phyloP scores from a whole-genome alignment of 169 alveolate genomes.

The Theileria annulata region DNA sequence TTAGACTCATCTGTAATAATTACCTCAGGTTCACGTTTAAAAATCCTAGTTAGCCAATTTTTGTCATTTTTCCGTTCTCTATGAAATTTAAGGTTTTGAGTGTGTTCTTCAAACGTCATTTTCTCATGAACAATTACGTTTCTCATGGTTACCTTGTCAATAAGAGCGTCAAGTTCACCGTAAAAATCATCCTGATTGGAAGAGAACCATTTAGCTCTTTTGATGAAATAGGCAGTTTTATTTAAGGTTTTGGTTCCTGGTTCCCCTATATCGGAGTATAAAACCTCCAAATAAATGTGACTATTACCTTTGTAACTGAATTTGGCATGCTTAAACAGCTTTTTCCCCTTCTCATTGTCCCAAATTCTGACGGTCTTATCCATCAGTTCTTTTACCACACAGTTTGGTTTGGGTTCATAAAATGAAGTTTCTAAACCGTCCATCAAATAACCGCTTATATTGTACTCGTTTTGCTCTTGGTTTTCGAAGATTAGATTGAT shows the following conservation, averaged over 20 bases:
- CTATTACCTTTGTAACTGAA: constrained; percentile 8
- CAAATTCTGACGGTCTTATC: constrained; percentile 1
- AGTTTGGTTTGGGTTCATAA: constrained; percentile 8
- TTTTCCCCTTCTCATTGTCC: neutral
- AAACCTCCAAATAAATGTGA: neutral
- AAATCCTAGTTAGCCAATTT: neutral
- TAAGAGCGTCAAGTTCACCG: neutral
- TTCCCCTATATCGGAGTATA: neutral
- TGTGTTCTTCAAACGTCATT: constrained; percentile 7
- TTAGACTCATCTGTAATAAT: neutral
- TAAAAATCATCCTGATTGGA: neutral
- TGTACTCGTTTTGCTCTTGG: neutral
- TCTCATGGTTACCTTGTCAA: constrained; percentile 14
- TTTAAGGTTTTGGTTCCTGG: neutral
- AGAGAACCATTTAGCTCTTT: constrained; percentile 13
- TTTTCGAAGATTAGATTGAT: neutral
- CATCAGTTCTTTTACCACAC: neutral
- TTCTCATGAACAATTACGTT: constrained; percentile 5
- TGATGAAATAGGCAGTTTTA: neutral
- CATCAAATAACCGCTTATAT: neutral
- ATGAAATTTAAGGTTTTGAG: neutral
- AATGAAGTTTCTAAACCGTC: constrained; percentile 3
- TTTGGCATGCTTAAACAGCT: constrained; percentile 5
- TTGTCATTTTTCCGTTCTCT: neutral
- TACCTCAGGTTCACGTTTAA: neutral